Evolutionary conservation across 2,329 filamentous ascomycete genomes (phyloP), one percentile per base, ranked within the genome.

Genomic region (Diaporthe batatas): DNA sequence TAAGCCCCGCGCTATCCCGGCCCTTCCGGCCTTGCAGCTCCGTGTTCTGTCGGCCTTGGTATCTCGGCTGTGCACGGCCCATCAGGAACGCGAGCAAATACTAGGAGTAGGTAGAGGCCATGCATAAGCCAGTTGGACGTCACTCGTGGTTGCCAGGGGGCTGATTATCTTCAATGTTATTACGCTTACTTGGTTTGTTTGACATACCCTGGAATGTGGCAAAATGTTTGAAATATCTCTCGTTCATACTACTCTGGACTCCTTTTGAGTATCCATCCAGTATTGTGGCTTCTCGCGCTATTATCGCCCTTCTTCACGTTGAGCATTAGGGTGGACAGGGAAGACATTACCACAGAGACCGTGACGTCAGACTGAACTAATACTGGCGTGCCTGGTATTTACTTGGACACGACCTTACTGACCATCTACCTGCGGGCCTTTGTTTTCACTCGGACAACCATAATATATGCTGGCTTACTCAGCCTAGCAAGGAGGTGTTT

Each of bases 1-100:
- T 12, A 53, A 67, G 62, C 47, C 39, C 62, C 62, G 47, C 21
- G 62, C 62, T 36, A 65, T 36, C 51, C 62, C 62, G 62, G 62
- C 23, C 44, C 25, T 23, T 16, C 62, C 62, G 62, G 62, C 4
- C n/a, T n/a, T 51, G 44, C 62, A 51, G 36, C 62, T 65, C 62
- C 62, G 62, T 29, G 29, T 29, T 51, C 8, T 32, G 59, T 51
- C 44, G 62, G 44, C 62, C 59, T 65, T 44, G 59, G 59, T 51
- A 44, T 3, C 59, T 65, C 62, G 44, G 62, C 21, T 25, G 44
- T 51, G 44, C 59, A 34, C 12, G 29, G 62, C 2, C 29, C 29
- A 36, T 29, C 29, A 5, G 21, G 42, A 2, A 2, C 29, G 1
- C 34, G 34, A 11, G 11, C 34, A 36, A 10, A 36, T 11, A n/a